Evolutionary conservation across 2,329 filamentous ascomycete species (phyloP).

Genomic region (Cytospora piceicola): DNA sequence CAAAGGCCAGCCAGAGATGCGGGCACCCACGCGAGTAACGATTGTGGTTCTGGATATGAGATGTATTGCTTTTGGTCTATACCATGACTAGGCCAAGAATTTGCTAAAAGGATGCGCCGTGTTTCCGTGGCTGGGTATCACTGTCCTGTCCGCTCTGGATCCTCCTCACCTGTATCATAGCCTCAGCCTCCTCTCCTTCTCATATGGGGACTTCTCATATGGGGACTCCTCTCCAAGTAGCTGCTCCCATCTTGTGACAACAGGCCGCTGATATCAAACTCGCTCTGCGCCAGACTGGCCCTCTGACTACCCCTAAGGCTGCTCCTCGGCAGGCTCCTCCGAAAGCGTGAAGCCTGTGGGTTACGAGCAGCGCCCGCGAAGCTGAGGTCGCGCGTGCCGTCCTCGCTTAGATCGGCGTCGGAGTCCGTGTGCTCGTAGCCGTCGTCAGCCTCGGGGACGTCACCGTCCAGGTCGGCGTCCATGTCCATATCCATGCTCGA

Average conservation of each 20-base stretch:
- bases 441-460: conserved; percentile 67
- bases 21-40: neutral
- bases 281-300: conserved; percentile 44
- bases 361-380: conserved; percentile 29
- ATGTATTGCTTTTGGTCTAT: conserved; percentile 5
- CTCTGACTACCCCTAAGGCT: conserved; percentile 27
- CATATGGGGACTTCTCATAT: conserved; percentile 51
- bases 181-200: conserved; percentile 38
- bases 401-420: conserved; percentile 62
- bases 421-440: conserved; percentile 80
- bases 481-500: conserved; percentile 54
- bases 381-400: conserved; percentile 42
- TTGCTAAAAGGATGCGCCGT: neutral
- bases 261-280: conserved; percentile 60
- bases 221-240: conserved; percentile 59
- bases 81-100: neutral
- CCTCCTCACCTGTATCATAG: neutral
- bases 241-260: conserved; percentile 63
- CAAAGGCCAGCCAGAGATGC: neutral
- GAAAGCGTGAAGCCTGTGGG: conserved; percentile 25
- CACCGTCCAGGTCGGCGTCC: conserved; percentile 72
- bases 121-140: conserved; percentile 23
- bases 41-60: neutral
- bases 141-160: neutral
- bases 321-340: conserved; percentile 30